A percentile compares a stretch with the other conserved stretches of the same genome.
Conservation (phyloP, 768 basidiomycete species). For the Hirschioporus abietinus region DNA sequence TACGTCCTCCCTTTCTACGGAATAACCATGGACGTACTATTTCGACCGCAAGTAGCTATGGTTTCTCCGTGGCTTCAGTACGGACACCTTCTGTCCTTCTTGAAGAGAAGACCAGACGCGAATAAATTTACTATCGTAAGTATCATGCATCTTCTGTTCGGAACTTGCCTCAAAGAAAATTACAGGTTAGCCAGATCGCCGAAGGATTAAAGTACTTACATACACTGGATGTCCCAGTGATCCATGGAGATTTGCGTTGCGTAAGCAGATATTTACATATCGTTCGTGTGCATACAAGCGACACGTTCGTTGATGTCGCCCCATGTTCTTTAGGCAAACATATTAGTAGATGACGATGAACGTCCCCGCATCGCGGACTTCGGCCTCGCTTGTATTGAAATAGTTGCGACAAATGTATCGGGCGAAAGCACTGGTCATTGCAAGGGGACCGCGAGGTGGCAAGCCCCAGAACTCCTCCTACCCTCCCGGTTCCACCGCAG, state of each 20-base stretch:
- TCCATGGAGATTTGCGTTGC: conserved; percentile 26
- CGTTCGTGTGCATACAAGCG: neutral
- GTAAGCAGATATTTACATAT: conserved; percentile 9
- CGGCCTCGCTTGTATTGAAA: conserved; percentile 12
- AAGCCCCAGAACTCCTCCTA: conserved; percentile 3
- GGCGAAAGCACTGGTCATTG: neutral
- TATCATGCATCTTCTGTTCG: neutral
- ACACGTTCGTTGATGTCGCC: neutral
- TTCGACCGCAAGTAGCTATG: neutral
- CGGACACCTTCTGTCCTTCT: neutral
- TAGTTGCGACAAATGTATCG: conserved; percentile 6
- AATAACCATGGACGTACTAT: neutral
- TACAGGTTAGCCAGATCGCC: conserved; percentile 16
- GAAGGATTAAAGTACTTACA: conserved; percentile 24
- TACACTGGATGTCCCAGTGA: conserved; percentile 10
- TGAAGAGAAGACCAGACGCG: neutral
- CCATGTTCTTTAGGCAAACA: conserved; percentile 14
- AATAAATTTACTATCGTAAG: neutral
- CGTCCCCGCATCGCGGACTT: conserved; percentile 16
- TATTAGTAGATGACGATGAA: conserved; percentile 12
- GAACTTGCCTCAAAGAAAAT: neutral
- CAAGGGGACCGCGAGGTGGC: conserved; percentile 4
- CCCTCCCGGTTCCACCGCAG: conserved; percentile 12
- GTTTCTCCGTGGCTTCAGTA: conserved; percentile 4
- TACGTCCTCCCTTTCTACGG: conserved; percentile 4